Base-by-base conservation (phyloP, 1,284 basidiomycete species). In the Entoloma clypeatum region DNA sequence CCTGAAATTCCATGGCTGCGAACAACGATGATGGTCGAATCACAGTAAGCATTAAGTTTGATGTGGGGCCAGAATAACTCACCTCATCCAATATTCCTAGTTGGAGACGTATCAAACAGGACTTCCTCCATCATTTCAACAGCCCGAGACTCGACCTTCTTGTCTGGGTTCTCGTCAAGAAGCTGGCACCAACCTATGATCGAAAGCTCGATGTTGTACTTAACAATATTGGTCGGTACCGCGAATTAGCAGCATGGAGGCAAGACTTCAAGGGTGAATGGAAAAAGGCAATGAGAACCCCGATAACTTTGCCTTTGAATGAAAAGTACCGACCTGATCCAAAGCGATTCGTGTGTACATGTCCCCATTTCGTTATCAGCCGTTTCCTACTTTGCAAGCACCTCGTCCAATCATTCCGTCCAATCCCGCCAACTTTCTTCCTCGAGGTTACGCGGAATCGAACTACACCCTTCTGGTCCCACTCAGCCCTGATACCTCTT, bases 361-460 rank as follows among this genome's bases (percentile, higher is more conserved):
- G 64, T 42, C 60, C 56, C 2, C 24, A 26, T 16, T 53, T 64
- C 27, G 43, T 34, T 2, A 53, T 32, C 41, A 57, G 55, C 46
- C 51, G 58, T 11, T 62, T 64, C 44, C 53, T 65, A 1, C 22
- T 64, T 27, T 65, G 63, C 51, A 65, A 65, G 37, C 63, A 65
- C 41, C 51, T 60, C 5, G 52, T 65, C 5, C 61, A 64, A 31
- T 10, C 27, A 2, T 41, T 60, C 3, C 36, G 56, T 10, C 45
- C 36, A 3, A 58, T 63, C 1, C 47, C 52, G 3, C 51, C 60
- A 1, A 41, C 40, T 4, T 65, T 64, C 49, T 65, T 63, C 47
- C 48, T 57, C 4, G 51, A 60, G 32, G 32, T 34, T 13, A 34
- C 3, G 32, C 32, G 10, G n/a, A n/a, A n/a, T n/a, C n/a, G n/a